Conservation (phyloP, 805 yeast species). For the Kregervanrija fluxuum region DNA sequence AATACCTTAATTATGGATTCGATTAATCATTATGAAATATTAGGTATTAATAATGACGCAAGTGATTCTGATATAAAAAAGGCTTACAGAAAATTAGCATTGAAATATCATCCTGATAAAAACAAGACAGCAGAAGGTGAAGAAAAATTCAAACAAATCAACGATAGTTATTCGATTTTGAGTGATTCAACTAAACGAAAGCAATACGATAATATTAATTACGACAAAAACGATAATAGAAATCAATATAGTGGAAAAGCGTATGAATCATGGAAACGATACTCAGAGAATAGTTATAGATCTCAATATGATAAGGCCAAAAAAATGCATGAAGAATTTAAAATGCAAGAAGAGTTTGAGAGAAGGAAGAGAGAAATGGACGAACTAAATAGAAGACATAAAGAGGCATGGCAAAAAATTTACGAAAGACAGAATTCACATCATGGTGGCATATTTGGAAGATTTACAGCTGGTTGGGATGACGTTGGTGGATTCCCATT, state of each 20-base stretch:
- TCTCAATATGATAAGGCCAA: slow-evolving; percentile 18
- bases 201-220: slow-evolving; percentile 38
- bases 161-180: slow-evolving; percentile 81
- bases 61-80: slow-evolving; percentile 57
- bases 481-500: too few species aligned
- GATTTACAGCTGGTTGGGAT: too few species aligned
- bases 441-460: too few species aligned
- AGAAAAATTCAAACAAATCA: slow-evolving; percentile 78
- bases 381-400: slow-evolving; percentile 6
- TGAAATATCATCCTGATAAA: slow-evolving; percentile 76
- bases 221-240: not conserved
- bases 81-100: slow-evolving; percentile 71
- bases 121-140: slow-evolving; percentile 58
- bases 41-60: slow-evolving; percentile 50
- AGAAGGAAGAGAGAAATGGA: slow-evolving; percentile 8
- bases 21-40: slow-evolving; percentile 50
- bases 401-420: slow-evolving; percentile 3
- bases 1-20: not conserved
- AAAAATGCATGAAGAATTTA: slow-evolving; percentile 16
- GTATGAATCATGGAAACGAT: not conserved
- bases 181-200: slow-evolving; percentile 53
- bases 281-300: not conserved
- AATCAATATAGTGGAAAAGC: slow-evolving; percentile 4
- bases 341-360: slow-evolving; percentile 12
- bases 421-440: too few species aligned